A percentile compares a stretch with the other conserved stretches of the same genome.
These are phyloP conservation scores for Arthrocladium fulminans DNA, from an alignment of 2,329 filamentous ascomycete genomes.

Conservation along the genomic window DNA sequence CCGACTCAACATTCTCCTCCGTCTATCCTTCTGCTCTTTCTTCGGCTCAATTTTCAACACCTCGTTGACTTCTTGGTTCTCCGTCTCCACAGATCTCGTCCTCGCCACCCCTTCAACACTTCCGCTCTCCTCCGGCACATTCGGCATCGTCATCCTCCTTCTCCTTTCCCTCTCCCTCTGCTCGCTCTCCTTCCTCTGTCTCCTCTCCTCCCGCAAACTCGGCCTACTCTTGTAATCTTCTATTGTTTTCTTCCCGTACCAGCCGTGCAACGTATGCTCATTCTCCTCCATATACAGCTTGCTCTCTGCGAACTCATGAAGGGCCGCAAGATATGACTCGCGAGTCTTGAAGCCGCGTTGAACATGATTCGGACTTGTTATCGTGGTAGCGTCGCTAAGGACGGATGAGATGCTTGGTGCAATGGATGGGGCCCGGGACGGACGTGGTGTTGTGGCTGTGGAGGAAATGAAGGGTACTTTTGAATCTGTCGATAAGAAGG, in stretches of 20 bases:
- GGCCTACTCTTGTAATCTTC: slow-evolving; percentile 30
- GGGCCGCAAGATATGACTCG: slow-evolving; percentile 5
- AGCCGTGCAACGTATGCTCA: neutral
- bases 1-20: slow-evolving; percentile 5
- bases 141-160: neutral
- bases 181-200: slow-evolving; percentile 7
- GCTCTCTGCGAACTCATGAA: slow-evolving; percentile 5
- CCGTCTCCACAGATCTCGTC: neutral
- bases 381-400: neutral
- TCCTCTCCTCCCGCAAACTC: neutral
- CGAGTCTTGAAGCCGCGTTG: slow-evolving; percentile 3
- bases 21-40: slow-evolving; percentile 4
- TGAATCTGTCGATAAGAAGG: neutral
- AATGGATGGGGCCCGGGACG: neutral
- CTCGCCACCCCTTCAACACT: neutral
- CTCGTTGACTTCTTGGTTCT: neutral
- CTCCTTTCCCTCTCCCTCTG: slow-evolving; percentile 1
- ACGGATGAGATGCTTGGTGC: neutral
- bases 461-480: neutral
- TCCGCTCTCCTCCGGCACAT: neutral
- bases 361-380: neutral
- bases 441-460: neutral
- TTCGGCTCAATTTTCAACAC: slow-evolving; percentile 5
- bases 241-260: slow-evolving; percentile 1
- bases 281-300: slow-evolving; percentile 2